Conservation (phyloP, 306 rosid genomes). For the Pterocarpus macrocarpus region DNA sequence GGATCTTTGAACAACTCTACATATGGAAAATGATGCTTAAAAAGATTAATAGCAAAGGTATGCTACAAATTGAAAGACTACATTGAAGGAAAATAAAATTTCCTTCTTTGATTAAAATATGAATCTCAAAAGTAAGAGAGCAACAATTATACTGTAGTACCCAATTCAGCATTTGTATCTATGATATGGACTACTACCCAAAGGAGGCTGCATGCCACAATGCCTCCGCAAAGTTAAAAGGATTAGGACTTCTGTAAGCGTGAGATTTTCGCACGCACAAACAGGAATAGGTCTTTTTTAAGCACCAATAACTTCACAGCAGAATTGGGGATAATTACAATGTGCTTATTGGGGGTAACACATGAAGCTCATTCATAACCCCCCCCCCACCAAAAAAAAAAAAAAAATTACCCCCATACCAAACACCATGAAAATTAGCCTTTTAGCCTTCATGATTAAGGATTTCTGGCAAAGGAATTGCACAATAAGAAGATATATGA, state of each 20-base stretch:
- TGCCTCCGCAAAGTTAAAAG: not conserved
- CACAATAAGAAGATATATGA: not conserved
- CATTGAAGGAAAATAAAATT: not conserved
- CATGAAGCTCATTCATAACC: too few species aligned
- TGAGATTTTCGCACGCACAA: constrained; percentile 9
- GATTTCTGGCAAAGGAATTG: constrained; percentile 20
- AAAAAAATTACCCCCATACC: too few species aligned
- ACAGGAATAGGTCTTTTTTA: not conserved
- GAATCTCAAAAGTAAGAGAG: not conserved
- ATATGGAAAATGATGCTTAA: not conserved
- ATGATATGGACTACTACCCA: not conserved
- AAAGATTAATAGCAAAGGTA: not conserved
- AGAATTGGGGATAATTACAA: not conserved
- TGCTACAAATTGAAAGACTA: not conserved
- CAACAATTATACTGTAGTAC: not conserved
- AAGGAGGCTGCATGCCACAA: constrained; percentile 2
- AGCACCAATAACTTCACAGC: constrained; percentile 1
- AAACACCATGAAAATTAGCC: not conserved
- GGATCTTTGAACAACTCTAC: not conserved
- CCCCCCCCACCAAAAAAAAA: too few species aligned
- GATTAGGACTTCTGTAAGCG: not conserved
- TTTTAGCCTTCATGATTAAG: not conserved
- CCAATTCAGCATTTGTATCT: constrained; percentile 1
- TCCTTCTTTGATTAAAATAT: not conserved
- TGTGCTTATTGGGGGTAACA: not conserved